Conservation (phyloP, 192 early-diverging fungal species). For the Allomyces macrogynus region DNA sequence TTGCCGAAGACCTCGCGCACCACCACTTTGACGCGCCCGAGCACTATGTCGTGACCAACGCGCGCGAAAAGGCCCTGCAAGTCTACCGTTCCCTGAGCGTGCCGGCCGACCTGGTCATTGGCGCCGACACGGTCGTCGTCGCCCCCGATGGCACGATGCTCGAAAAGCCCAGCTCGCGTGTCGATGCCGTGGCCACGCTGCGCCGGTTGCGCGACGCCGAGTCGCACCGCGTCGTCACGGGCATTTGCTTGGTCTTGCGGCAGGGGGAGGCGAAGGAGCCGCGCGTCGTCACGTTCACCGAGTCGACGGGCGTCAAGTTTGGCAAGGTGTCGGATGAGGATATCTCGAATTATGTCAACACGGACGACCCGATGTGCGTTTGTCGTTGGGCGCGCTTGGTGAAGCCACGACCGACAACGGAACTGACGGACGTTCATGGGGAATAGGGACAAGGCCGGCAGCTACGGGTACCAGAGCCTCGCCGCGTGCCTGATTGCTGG, state of each 20-base stretch:
- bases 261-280: conserved; percentile 5
- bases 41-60: conserved; percentile 54
- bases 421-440: no score
- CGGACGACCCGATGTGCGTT: conserved; percentile 32
- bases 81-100: conserved; percentile 33
- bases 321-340: conserved; percentile 29
- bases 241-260: conserved; percentile 19
- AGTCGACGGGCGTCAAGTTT: conserved; percentile 52
- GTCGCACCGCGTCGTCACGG: conserved; percentile 55
- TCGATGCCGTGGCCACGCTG: conserved; percentile 43
- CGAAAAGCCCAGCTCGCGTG: conserved; percentile 49
- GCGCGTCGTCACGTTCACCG: conserved; percentile 18
- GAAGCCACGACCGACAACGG: no score
- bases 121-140: conserved; percentile 65
- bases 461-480: conserved; percentile 65
- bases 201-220: conserved; percentile 26
- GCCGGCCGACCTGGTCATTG: conserved; percentile 37
- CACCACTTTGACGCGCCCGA: conserved; percentile 23
- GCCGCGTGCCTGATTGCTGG: conserved; percentile 46
- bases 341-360: conserved; percentile 41
- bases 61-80: conserved; percentile 44
- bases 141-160: conserved; percentile 36
- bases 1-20: conserved; percentile 62
- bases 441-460: conserved; percentile 50
- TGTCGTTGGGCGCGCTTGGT: not conserved